Evolutionary conservation across 441 rosid genomes (phyloP).

Genomic region (Adansonia gregorii): DNA sequence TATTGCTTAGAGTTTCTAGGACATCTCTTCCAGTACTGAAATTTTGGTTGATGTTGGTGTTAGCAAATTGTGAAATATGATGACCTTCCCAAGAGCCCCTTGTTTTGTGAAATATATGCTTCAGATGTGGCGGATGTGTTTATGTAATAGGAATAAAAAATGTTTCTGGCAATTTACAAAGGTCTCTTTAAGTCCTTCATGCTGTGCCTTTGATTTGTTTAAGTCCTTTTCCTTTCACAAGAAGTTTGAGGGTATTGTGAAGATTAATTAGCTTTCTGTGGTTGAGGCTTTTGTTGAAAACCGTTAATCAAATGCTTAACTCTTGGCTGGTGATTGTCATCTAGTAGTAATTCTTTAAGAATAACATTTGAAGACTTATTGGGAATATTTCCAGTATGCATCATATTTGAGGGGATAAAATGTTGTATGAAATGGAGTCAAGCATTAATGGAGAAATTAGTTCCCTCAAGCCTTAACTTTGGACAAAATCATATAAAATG

Average conservation of each 20-base stretch:
- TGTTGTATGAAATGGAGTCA: not conserved
- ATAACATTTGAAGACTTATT: conserved; percentile 1
- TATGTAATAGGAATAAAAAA: not conserved
- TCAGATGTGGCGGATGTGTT: not conserved
- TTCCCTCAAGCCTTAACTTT: not conserved
- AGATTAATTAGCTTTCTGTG: not conserved
- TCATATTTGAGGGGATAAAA: not conserved
- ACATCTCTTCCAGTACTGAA: not conserved
- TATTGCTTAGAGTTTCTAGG: not conserved
- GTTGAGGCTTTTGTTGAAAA: not conserved
- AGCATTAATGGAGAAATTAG: not conserved
- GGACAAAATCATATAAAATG: not conserved
- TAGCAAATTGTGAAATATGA: not conserved
- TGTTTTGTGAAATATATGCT: not conserved
- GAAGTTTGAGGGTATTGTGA: conserved; percentile 8
- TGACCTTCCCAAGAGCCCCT: not conserved
- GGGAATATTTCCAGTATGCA: conserved; percentile 9
- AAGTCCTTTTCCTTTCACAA: not conserved
- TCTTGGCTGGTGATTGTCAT: conserved; percentile 1
- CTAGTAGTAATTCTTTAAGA: not conserved
- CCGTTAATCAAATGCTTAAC: conserved; percentile 6
- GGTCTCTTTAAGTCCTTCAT: conserved; percentile 7
- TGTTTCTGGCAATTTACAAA: not conserved
- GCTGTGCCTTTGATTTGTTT: not conserved
- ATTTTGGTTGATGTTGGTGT: not conserved